Evolutionary conservation across 495 filamentous ascomycete species (phyloP).

Genomic region (Alectoria sarmentosa): DNA sequence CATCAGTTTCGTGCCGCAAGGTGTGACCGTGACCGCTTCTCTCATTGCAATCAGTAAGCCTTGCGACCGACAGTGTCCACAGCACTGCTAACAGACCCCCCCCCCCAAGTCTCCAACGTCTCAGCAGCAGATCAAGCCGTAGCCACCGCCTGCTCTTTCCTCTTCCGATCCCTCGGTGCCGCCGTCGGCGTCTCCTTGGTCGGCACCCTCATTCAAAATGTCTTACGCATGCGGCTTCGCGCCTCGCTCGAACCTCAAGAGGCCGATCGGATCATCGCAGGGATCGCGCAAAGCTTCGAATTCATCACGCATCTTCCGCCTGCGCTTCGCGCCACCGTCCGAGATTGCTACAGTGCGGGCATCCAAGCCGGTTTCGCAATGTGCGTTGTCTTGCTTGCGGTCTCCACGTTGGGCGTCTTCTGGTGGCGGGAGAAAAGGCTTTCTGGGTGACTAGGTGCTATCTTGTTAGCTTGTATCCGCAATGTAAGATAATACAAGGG

Average conservation of each 20-base stretch:
- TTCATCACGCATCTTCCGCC: constrained; percentile 18
- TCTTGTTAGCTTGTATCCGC: background rate
- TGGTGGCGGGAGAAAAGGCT: constrained; percentile 17
- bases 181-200: constrained; percentile 20
- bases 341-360: constrained; percentile 11
- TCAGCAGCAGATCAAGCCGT: constrained; percentile 20
- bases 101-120: constrained; percentile 15
- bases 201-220: constrained; percentile 14
- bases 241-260: constrained; percentile 14
- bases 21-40: constrained; percentile 16
- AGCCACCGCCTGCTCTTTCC: constrained; percentile 19
- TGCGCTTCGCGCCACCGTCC: background rate
- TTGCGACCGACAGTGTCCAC: background rate
- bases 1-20: constrained; percentile 17
- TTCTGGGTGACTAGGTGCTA: background rate
- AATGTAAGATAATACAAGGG: background rate
- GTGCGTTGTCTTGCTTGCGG: constrained; percentile 6
- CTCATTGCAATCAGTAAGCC: constrained; percentile 19
- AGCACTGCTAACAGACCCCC: background rate
- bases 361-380: constrained; percentile 17
- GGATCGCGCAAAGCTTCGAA: constrained; percentile 10
- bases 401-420: constrained; percentile 1
- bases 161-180: constrained; percentile 20
- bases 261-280: constrained; percentile 13
- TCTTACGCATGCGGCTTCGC: constrained; percentile 12